Percentiles rank a stretch among this genome's conserved stretches.
phyloP scores from a whole-genome alignment of 2,329 filamentous ascomycete genomes.

The Fusarium goolgardi region DNA sequence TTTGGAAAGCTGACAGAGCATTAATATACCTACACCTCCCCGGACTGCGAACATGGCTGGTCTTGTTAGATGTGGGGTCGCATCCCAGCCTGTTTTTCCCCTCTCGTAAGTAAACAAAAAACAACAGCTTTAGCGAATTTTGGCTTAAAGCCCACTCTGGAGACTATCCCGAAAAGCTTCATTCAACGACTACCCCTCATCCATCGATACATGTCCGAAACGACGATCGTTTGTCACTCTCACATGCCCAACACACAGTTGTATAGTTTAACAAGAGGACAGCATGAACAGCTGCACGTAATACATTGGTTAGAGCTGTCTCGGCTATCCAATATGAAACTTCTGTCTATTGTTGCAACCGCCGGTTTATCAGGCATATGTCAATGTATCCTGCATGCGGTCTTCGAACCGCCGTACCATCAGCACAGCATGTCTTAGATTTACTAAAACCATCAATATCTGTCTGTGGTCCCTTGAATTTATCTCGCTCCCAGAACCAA shows the following conservation, averaged over 20 bases:
- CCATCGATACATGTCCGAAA: neutral
- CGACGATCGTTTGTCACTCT: neutral
- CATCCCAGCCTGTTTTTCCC: conserved; percentile 5
- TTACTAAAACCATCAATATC: neutral
- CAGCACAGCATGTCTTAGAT: neutral
- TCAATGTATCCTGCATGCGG: conserved; percentile 2
- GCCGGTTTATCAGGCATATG: neutral
- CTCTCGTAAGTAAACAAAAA: conserved; percentile 18
- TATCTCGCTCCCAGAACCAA: conserved; percentile 5
- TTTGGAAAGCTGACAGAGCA: neutral
- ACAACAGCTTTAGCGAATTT: conserved; percentile 22
- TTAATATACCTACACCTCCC: conserved; percentile 23
- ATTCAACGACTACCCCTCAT: neutral
- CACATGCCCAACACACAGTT: neutral
- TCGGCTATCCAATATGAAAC: neutral
- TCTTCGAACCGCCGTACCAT: conserved; percentile 19
- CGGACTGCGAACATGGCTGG: conserved; percentile 29
- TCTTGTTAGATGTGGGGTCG: conserved; percentile 27
- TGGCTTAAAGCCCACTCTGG: conserved; percentile 18
- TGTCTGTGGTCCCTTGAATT: neutral
- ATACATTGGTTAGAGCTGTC: neutral
- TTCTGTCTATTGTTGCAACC: neutral
- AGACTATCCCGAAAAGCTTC: conserved; percentile 29
- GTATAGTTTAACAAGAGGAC: neutral
- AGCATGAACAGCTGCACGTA: neutral